These are phyloP conservation scores for Barnettozyma wickerhamii DNA, from an alignment of 805 yeast genomes.

Conservation along the genomic window DNA sequence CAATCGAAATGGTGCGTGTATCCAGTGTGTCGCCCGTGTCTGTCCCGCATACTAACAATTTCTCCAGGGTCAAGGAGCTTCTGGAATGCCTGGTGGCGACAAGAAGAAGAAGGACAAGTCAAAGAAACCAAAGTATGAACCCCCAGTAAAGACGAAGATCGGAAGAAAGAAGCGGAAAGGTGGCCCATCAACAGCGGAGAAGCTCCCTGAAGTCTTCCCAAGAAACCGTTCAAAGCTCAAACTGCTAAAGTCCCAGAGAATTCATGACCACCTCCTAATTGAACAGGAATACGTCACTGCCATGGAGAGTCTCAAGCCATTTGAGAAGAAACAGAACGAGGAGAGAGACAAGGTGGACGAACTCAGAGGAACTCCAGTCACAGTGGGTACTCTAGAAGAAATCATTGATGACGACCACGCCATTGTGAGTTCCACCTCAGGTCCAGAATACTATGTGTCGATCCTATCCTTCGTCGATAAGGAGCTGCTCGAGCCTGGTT, in stretches of 20 bases:
- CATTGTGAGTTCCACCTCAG: constrained; percentile 91
- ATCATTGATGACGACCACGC: constrained; percentile 99
- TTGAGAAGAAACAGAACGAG: constrained; percentile 94
- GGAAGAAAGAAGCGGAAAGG: constrained; percentile 89
- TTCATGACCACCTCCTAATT: constrained; percentile 88
- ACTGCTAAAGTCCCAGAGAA: constrained; percentile 87
- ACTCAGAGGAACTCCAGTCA: constrained; percentile 93
- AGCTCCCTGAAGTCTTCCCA: constrained; percentile 85
- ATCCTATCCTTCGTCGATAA: constrained; percentile 96
- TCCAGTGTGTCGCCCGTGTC: neutral
- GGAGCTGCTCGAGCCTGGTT: constrained; percentile 93
- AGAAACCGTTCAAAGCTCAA: constrained; percentile 91
- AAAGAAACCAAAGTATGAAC: constrained; percentile 95
- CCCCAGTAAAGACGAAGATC: constrained; percentile 92
- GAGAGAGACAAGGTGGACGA: constrained; percentile 95
- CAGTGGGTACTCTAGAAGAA: constrained; percentile 94
- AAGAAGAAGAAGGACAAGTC: constrained; percentile 61
- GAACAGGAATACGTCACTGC: constrained; percentile 96
- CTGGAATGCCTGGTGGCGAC: constrained; percentile 45
- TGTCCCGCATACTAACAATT: neutral
- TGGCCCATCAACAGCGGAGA: constrained; percentile 82
- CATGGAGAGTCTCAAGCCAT: constrained; percentile 91
- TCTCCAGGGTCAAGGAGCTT: constrained; percentile 49
- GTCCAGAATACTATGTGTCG: constrained; percentile 96
- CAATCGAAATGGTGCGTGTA: constrained; percentile 1